Conservation (phyloP, 352 stramenopile genomes). For the Phytophthora hybrid region DNA sequence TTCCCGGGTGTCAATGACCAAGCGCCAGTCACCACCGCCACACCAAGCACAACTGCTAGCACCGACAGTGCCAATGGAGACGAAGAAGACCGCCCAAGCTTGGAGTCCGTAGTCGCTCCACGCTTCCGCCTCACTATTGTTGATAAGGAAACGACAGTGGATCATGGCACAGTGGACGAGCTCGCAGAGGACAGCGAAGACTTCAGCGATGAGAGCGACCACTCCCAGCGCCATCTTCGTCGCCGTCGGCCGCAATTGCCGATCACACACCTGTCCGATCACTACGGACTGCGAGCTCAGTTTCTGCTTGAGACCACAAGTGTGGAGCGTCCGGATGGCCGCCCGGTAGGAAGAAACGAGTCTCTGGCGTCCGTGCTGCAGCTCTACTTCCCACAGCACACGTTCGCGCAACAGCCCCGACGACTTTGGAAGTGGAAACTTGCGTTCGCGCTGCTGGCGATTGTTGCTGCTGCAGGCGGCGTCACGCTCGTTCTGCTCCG, state of each 20-base stretch:
- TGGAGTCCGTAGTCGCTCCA: constrained; percentile 19
- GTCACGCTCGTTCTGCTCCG: constrained; percentile 27
- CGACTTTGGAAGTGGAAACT: constrained; percentile 81
- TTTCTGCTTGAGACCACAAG: constrained; percentile 60
- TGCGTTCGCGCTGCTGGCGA: constrained; percentile 48
- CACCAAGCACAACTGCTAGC: constrained; percentile 14
- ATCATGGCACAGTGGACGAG: constrained; percentile 60
- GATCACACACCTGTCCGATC: constrained; percentile 85
- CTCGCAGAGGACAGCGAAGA: constrained; percentile 37
- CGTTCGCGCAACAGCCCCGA: constrained; percentile 65
- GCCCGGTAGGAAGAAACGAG: constrained; percentile 33
- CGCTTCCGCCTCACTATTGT: constrained; percentile 56
- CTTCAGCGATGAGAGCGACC: constrained; percentile 23
- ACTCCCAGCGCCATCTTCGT: constrained; percentile 16
- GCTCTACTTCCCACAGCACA: constrained; percentile 68
- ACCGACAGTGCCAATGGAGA: constrained; percentile 20
- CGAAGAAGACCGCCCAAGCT: constrained; percentile 37
- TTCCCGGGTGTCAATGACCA: constrained; percentile 50
- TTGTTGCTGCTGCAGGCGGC: constrained; percentile 38
- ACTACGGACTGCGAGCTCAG: constrained; percentile 69
- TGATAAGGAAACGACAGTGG: constrained; percentile 55
- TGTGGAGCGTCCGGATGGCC: constrained; percentile 57
- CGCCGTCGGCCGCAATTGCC: constrained; percentile 41
- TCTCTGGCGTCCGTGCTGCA: constrained; percentile 69
- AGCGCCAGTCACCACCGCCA: not conserved